phyloP scores from a whole-genome alignment of 345 rosid species.

The Salix caprea region DNA sequence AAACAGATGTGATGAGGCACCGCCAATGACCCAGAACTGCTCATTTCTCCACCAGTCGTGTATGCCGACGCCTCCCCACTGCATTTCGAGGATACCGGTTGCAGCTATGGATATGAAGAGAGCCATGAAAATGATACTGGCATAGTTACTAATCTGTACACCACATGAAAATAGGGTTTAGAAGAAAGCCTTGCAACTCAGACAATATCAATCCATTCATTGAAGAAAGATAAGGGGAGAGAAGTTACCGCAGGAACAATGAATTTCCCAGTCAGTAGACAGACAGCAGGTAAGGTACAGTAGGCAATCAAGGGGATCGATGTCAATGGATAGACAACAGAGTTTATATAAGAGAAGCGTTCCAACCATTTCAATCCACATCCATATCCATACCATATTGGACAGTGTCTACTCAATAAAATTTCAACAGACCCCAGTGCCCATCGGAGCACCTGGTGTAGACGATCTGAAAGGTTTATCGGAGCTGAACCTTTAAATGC shows the following conservation, averaged over 20 bases:
- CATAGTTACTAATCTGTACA: conserved; percentile 57
- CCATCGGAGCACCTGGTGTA: conserved; percentile 74
- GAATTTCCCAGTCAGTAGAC: conserved; percentile 63
- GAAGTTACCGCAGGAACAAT: conserved; percentile 58
- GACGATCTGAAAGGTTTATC: conserved; percentile 68
- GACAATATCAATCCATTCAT: background rate
- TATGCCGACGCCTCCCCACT: conserved; percentile 72
- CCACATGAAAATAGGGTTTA: background rate
- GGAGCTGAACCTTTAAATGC: conserved; percentile 79
- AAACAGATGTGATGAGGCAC: conserved; percentile 56
- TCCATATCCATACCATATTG: conserved; percentile 70
- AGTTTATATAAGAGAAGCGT: conserved; percentile 58
- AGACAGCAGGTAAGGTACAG: conserved; percentile 59
- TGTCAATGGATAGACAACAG: conserved; percentile 61
- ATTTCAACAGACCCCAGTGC: conserved; percentile 75
- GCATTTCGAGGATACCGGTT: conserved; percentile 63
- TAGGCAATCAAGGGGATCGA: conserved; percentile 59
- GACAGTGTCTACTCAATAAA: conserved; percentile 64
- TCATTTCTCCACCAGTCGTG: conserved; percentile 76
- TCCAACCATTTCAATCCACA: conserved; percentile 63
- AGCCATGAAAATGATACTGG: conserved; percentile 49
- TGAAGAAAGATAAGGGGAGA: background rate
- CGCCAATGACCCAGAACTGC: conserved; percentile 79
- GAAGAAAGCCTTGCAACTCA: background rate
- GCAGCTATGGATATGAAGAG: conserved; percentile 60